Evolutionary conservation across 2,329 filamentous ascomycete species (phyloP).

Genomic region (Colletotrichum gigasporum): DNA sequence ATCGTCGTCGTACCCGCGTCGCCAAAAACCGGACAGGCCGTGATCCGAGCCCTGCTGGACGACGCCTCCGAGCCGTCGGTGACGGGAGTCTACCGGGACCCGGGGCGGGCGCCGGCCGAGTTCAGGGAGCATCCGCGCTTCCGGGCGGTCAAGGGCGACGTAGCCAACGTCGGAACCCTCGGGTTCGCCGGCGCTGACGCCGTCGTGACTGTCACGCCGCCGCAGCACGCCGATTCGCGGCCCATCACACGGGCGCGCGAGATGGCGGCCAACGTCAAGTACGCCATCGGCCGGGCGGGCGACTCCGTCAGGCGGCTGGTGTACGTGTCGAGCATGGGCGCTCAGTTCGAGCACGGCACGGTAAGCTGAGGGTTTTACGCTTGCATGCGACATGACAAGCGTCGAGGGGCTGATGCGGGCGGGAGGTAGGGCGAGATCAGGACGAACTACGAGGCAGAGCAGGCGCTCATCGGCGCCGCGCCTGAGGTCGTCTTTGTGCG

Average conservation of each 20-base stretch:
- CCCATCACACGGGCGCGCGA: conserved; percentile 41
- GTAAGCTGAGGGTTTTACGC: conserved; percentile 38
- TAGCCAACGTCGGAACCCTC: conserved; percentile 36
- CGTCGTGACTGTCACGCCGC: conserved; percentile 46
- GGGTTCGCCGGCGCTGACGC: conserved; percentile 41
- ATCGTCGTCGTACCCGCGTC: conserved; percentile 46
- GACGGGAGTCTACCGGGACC: conserved; percentile 42
- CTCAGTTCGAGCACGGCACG: conserved; percentile 41
- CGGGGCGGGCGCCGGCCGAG: conserved; percentile 39
- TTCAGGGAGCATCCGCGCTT: conserved; percentile 41
- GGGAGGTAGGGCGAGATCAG: conserved; percentile 42
- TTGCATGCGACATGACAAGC: too few species aligned
- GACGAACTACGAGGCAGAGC: conserved; percentile 37
- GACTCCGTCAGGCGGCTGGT: conserved; percentile 2
- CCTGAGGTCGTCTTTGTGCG: conserved; percentile 36
- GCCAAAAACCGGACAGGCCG: conserved; percentile 41
- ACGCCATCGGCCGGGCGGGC: conserved; percentile 38
- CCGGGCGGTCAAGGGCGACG: conserved; percentile 41
- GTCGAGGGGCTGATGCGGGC: too few species aligned
- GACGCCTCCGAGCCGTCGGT: conserved; percentile 34
- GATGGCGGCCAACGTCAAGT: conserved; percentile 45
- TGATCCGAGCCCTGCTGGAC: conserved; percentile 39
- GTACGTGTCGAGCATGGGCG: conserved; percentile 37
- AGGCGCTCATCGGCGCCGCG: conserved; percentile 32
- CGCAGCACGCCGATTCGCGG: conserved; percentile 40